Evolutionary conservation across 352 stramenopile genomes (phyloP), one percentile per base, ranked within the genome.

Genomic region (Phytophthora melonis): DNA sequence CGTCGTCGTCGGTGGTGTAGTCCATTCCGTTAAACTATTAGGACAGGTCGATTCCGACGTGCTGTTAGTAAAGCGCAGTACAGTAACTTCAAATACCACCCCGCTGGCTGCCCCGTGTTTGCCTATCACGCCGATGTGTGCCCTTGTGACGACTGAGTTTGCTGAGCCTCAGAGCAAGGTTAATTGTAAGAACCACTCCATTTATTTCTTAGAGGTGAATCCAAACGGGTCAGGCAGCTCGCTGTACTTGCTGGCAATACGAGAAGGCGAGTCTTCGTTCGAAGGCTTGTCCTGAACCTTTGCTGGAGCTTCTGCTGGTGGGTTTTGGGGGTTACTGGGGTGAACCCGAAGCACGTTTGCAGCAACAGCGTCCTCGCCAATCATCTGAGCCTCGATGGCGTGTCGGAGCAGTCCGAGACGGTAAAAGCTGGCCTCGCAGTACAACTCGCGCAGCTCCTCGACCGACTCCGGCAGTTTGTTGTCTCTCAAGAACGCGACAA

Each of bases 391-490:
- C 66, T 94, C 87, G 50, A 94, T 94, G n/a, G 86, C 86, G 56
- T 91, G 86, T 23, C 86, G 80, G 53, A 94, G 77, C 8, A 94
- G 67, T 18, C 86, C 85, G 41, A 93, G 77, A 43, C 88, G 86
- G 49, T 94, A 94, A 64, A 92, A 94, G 19, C 80, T 90, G 3
- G 88, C 88, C 61, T 94, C 86, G 64, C 83, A 93, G 64, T 94
- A 94, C 34, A 94, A 59, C 49, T 93, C 86, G n/a, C 86, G 84
- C 53, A 94, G 62, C 41, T 87, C 75, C 10, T 92, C 84, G 23
- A 92, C 64, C 5, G 71, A 57, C 16, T 90, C 79, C 0, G 88
- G 86, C 11, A 94, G 70, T 7, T 76, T 84, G 49, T 86, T 92
- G 58, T 93, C 86, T 10, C 82, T 78, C 56, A 94, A 65, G 55